Evolutionary conservation across 805 yeast species (phyloP), one percentile per base, ranked within the genome.

Genomic region (Cyberlindnera mrakii): DNA sequence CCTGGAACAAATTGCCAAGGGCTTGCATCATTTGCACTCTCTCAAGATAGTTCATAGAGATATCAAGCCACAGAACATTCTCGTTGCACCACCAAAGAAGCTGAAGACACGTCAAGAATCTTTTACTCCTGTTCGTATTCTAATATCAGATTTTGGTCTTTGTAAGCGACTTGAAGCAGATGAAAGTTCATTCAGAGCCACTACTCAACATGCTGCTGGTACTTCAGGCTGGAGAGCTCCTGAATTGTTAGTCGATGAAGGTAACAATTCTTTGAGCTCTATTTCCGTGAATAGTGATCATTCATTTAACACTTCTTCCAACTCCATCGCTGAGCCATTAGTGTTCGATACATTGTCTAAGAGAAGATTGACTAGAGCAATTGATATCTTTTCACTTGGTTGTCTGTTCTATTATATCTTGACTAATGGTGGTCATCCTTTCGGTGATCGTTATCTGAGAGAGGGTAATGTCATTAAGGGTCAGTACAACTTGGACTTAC

Each of bases 181-280:
- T 53, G 96, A 93, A 62, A 85, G 96, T 2, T 86, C 96, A 2
- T 91, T 91, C 62, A 75, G 91, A 48, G 96, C 96, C 0, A 91
- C 96, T 0, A 82, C 93, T 0, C 89, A 87, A 30, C 82, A 88
- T 55, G 95, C 95, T 16, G 96, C 97, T 0, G 99, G 99, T 2
- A 93, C 99, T 0, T 78, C 93, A 4, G 99, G 99, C 3, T 93
- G 99, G 99, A 75, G 97, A 53, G 98, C 99, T 0, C 99, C 99
- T 0, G 99, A 93, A 56, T 62, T 87, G 30, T 64, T 87, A 31
- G 60, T 75, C 19, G 76, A 71, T 35, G 70, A 62, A 18, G 41
- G 52, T 7, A 47, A 48, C 44, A 19, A 47, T 9, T 30, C 35
- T 9, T 49, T 41, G 39, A 40, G 41, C 30, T 41, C 46, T 11